Percentiles rank a stretch among this genome's conserved stretches.
Evolutionary conservation across 352 stramenopile genomes (phyloP).

Genomic region (Pythium monospermum): DNA sequence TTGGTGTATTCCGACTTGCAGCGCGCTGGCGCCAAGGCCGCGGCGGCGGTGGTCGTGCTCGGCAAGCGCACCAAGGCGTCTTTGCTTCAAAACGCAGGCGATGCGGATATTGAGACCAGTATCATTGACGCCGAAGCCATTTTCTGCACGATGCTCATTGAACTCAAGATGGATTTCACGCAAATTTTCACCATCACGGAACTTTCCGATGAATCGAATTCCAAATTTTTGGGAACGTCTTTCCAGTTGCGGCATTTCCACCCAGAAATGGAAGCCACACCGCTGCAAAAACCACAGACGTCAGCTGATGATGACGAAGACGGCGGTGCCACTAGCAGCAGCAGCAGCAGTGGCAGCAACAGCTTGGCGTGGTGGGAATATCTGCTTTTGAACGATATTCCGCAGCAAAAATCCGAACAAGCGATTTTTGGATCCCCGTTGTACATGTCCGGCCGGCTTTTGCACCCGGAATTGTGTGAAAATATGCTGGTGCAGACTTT

Average conservation of each 20-base stretch:
- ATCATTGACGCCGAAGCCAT: slow-evolving; percentile 80
- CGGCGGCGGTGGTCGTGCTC: slow-evolving; percentile 72
- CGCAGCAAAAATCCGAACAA: slow-evolving; percentile 58
- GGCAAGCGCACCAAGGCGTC: slow-evolving; percentile 55
- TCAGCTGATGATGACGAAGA: slow-evolving; percentile 1
- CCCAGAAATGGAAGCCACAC: neutral
- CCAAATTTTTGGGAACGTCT: slow-evolving; percentile 81
- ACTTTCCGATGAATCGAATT: slow-evolving; percentile 77
- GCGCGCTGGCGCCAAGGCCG: slow-evolving; percentile 72
- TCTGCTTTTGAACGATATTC: slow-evolving; percentile 53
- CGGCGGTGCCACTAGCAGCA: slow-evolving; percentile 10
- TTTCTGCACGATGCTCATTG: slow-evolving; percentile 82
- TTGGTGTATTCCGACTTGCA: slow-evolving; percentile 76
- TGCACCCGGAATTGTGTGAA: slow-evolving; percentile 80
- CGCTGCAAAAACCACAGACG: slow-evolving; percentile 1
- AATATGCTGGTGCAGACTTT: slow-evolving; percentile 84
- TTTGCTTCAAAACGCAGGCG: slow-evolving; percentile 22
- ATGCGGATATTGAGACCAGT: slow-evolving; percentile 57
- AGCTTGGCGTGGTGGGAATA: slow-evolving; percentile 61
- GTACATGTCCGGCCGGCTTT: slow-evolving; percentile 78
- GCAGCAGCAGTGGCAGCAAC: slow-evolving; percentile 17
- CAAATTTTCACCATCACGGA: slow-evolving; percentile 85
- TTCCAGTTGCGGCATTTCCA: slow-evolving; percentile 45
- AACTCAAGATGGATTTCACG: slow-evolving; percentile 84
- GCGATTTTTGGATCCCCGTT: slow-evolving; percentile 77